Evolutionary conservation across 1,284 basidiomycete genomes (phyloP), one percentile per base, ranked within the genome.

Genomic region (Gymnopus androsaceus): DNA sequence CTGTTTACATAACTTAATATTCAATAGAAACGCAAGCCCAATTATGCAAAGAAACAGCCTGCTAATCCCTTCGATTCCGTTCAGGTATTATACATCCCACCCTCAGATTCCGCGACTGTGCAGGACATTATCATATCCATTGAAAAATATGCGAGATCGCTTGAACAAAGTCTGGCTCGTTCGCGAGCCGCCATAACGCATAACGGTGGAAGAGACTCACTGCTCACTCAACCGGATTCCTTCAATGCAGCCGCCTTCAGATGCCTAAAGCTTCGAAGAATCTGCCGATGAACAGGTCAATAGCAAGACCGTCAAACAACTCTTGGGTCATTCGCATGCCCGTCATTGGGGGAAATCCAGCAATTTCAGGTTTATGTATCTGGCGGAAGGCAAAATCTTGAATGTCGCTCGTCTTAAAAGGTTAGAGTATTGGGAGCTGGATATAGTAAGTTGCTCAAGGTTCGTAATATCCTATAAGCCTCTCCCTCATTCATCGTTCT

Each of bases 321-420:
- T 55, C 19, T 31, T 55, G 8, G 45, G 40, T 6, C 46, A 49
- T 25, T 55, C 54, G n/a, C 19, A 17, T 3, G 15, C 23, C 15
- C 54, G 54, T 15, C 54, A 55, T 23, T 55, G 49, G 25, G 82
- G 82, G 15, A 81, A 83, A 62, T 81, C 81, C 1, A 83, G 81
- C 30, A 75, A 76, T 7, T 69, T 79, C 15, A 75, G 74, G 59
- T 71, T 85, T 15, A 66, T 86, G 37, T 74, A 74, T 23, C 71
- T n/a, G n/a, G n/a, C 52, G 68, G 64, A 12, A 69, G 71, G 4
- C 14, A 31, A 36, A 28, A 21, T 41, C 3, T 28, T 38, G 11
- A 15, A 34, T 42, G 9, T 36, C 5, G 17, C 37, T 1, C 41
- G 42, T 9, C 27, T 27, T 12, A 60, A 53, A 41, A 55, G 61